Evolutionary conservation across 176 grass and related monocot genomes (phyloP), one percentile per base, ranked within the genome.

Genomic region (Triticum turgidum): DNA sequence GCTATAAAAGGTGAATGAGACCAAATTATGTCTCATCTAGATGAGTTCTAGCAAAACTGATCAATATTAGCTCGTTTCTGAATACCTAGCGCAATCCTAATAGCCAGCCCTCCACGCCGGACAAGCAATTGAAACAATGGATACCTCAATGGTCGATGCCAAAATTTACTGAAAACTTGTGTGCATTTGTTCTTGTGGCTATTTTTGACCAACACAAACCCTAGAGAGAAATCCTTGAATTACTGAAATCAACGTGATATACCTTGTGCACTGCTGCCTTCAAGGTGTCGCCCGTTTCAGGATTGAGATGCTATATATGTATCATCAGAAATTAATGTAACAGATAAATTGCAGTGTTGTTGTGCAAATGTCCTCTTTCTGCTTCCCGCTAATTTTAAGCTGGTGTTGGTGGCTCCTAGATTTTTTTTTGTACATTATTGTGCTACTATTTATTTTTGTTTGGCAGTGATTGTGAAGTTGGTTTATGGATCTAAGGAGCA

Each of bases 401-500:
- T 59, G 8, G n/a, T 61, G 6, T 38, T 14, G 3, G 58, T 77
- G 9, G 11, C 61, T 82, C 22, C n/a, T 73, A 13, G 3, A 56
- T 9, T 21, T 47, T 45, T 30, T 44, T 44, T 11, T 17, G 58
- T 72, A 18, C 4, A 41, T 41, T 41, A 22, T 5, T 21, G 39
- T 39, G 33, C 0, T 42, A 42, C 67, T 83, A 41, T 70, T 63
- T 17, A 0, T 73, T 84, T 62, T 83, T 63, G 45, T 76, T 76
- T 86, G 49, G 21, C 89, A 94, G 96, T 70, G 87, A 91, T 27
- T 84, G 90, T 86, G 93, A 98, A 86, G 90, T 96, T 25, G 82
- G 82, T 96, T 83, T 98, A 88, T 74, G 92, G 79, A 77, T 96
- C 93, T 2, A 68, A 79, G 12, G 85, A 93, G 32, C 82, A 91